A percentile compares a stretch with the other conserved stretches of the same genome.
These are phyloP conservation scores for Mycena vitilis DNA, from an alignment of 768 basidiomycete species.

Conservation along the genomic window DNA sequence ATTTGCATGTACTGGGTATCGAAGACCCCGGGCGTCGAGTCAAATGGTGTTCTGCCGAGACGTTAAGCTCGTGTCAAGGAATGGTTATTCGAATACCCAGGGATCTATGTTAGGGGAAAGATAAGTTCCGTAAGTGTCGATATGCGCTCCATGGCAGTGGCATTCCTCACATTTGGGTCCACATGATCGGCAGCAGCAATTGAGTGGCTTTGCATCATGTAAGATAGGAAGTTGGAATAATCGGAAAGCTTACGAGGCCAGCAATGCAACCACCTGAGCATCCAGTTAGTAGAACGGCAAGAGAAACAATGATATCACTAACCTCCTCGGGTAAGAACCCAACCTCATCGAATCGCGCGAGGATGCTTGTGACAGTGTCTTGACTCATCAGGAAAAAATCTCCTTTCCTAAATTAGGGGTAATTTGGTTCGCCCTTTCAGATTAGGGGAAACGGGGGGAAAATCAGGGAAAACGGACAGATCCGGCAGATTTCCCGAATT, in stretches of 20 bases:
- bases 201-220: constrained; percentile 28
- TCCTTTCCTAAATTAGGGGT: constrained; percentile 12
- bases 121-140: neutral
- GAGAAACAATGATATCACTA: constrained; percentile 21
- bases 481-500: constrained; percentile 3
- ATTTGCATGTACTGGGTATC: constrained; percentile 41
- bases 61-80: neutral
- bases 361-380: constrained; percentile 36
- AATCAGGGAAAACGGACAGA: constrained; percentile 1
- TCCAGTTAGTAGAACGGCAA: neutral
- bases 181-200: constrained; percentile 40
- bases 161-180: constrained; percentile 33
- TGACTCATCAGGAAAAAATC: constrained; percentile 17
- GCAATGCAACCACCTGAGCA: constrained; percentile 35
- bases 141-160: too few relatives aligned
- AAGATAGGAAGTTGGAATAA: neutral
- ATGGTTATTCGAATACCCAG: constrained; percentile 22
- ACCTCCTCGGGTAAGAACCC: constrained; percentile 23
- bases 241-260: constrained; percentile 35
- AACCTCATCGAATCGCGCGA: constrained; percentile 31
- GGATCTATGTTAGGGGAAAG: constrained; percentile 9
- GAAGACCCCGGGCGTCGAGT: constrained; percentile 46
- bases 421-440: constrained; percentile 5
- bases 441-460: constrained; percentile 5
- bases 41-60: constrained; percentile 43